Evolutionary conservation across 2,329 filamentous ascomycete genomes (phyloP).

Genomic region (Dendrostoma leiphaemia): DNA sequence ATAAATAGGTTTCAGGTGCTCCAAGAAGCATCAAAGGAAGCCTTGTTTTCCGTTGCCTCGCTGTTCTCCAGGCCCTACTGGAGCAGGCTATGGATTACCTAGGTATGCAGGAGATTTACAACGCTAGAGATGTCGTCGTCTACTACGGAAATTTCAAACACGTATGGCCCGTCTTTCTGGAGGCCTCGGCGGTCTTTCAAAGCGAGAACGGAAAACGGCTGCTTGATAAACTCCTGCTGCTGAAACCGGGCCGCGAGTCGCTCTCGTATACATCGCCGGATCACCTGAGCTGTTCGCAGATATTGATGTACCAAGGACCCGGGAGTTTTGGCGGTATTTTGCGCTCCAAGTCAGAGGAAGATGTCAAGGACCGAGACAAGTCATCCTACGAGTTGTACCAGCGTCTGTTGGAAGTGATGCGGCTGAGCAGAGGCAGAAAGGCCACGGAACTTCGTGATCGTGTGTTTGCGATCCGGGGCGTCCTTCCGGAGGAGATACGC

Average conservation of each 20-base stretch:
- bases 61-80: slow-evolving; percentile 4
- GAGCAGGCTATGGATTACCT: slow-evolving; percentile 2
- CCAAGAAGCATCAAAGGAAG: background rate
- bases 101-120: slow-evolving; percentile 7
- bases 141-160: background rate
- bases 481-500: background rate
- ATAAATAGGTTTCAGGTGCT: background rate
- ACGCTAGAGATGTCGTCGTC: background rate
- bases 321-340: background rate
- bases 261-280: background rate
- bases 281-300: background rate
- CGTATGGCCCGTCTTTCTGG: background rate
- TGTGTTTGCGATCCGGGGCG: background rate
- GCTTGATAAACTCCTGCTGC: background rate
- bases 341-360: background rate
- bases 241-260: background rate
- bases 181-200: background rate
- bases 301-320: background rate
- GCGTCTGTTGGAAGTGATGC: background rate
- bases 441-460: background rate
- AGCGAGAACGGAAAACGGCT: background rate
- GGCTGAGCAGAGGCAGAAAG: background rate
- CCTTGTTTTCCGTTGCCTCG: background rate
- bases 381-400: background rate
- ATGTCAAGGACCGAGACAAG: background rate